Conservation (phyloP, 208 protist genomes). For the Wallacemonas sp. region DNA sequence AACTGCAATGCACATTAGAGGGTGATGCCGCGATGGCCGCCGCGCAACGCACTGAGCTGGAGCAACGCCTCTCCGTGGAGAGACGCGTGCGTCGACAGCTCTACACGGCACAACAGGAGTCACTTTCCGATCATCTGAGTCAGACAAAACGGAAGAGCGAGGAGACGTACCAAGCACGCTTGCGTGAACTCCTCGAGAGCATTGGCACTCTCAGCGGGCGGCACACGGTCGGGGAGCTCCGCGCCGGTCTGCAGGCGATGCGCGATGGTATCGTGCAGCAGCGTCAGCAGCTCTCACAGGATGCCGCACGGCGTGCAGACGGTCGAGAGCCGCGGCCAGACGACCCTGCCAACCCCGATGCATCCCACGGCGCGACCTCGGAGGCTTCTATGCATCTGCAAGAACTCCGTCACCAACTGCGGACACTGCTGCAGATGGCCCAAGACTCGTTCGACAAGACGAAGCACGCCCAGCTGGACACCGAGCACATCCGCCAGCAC, state of each 20-base stretch:
- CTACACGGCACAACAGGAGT: slow-evolving; percentile 34
- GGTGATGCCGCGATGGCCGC: slow-evolving; percentile 35
- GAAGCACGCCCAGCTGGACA: slow-evolving; percentile 16
- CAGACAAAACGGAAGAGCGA: slow-evolving; percentile 30
- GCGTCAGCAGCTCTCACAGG: slow-evolving; percentile 8
- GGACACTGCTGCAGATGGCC: slow-evolving; percentile 22
- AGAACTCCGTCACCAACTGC: slow-evolving; percentile 39
- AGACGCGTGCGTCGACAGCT: slow-evolving; percentile 40
- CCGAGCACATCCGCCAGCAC: slow-evolving; percentile 26
- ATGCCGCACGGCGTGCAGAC: slow-evolving; percentile 11
- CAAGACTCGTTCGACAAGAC: slow-evolving; percentile 21
- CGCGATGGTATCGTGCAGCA: slow-evolving; percentile 22
- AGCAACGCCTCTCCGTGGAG: slow-evolving; percentile 40
- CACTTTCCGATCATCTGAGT: slow-evolving; percentile 42
- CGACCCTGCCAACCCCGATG: slow-evolving; percentile 4
- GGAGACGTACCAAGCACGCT: slow-evolving; percentile 7
- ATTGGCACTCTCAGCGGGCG: slow-evolving; percentile 8
- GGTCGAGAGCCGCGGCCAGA: slow-evolving; percentile 17
- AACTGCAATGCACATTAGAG: slow-evolving; percentile 27
- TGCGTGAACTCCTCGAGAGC: slow-evolving; percentile 14
- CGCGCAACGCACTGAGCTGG: slow-evolving; percentile 36
- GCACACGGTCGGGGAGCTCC: slow-evolving; percentile 22
- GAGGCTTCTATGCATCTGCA: slow-evolving; percentile 33
- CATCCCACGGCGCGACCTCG: not conserved
- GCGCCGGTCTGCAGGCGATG: slow-evolving; percentile 28